phyloP scores from a whole-genome alignment of 768 basidiomycete species.

The Lentinula lateritia region DNA sequence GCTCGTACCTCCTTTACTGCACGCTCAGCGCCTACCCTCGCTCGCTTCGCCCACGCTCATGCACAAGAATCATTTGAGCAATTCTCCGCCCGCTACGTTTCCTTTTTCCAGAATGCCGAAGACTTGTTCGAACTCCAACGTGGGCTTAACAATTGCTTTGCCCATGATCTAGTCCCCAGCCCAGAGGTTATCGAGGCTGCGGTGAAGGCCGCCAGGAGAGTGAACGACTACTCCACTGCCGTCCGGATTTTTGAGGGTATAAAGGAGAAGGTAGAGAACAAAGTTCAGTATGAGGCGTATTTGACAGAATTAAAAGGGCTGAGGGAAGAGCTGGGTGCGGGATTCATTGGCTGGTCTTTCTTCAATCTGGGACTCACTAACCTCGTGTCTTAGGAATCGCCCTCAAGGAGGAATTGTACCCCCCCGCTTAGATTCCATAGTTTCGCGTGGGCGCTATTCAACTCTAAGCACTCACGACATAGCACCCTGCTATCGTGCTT shows the following conservation, averaged over 20 bases:
- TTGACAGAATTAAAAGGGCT: slow-evolving; percentile 85
- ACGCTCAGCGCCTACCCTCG: slow-evolving; percentile 34
- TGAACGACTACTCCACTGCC: slow-evolving; percentile 96
- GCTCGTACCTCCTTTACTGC: slow-evolving; percentile 43
- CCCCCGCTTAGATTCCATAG: slow-evolving; percentile 19
- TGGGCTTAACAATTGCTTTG: slow-evolving; percentile 99
- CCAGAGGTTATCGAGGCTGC: slow-evolving; percentile 83
- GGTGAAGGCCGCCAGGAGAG: slow-evolving; percentile 79
- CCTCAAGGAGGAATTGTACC: slow-evolving; percentile 41
- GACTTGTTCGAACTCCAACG: slow-evolving; percentile 99
- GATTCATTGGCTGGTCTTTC: background rate
- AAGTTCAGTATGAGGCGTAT: slow-evolving; percentile 90
- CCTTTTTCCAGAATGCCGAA: slow-evolving; percentile 88
- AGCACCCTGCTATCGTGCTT: slow-evolving; percentile 7
- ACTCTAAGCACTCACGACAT: too few relatives aligned
- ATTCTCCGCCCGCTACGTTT: slow-evolving; percentile 90
- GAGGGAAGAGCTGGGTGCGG: slow-evolving; percentile 85
- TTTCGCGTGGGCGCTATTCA: too few relatives aligned
- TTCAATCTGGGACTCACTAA: background rate
- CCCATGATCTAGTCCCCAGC: slow-evolving; percentile 92
- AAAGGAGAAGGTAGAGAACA: slow-evolving; percentile 97
- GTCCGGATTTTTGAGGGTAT: slow-evolving; percentile 95
- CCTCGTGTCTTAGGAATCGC: slow-evolving; percentile 25
- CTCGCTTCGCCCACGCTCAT: slow-evolving; percentile 53
- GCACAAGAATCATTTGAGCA: slow-evolving; percentile 90